Conservation (phyloP, 495 filamentous ascomycete species). For the Tuber aestivum region DNA sequence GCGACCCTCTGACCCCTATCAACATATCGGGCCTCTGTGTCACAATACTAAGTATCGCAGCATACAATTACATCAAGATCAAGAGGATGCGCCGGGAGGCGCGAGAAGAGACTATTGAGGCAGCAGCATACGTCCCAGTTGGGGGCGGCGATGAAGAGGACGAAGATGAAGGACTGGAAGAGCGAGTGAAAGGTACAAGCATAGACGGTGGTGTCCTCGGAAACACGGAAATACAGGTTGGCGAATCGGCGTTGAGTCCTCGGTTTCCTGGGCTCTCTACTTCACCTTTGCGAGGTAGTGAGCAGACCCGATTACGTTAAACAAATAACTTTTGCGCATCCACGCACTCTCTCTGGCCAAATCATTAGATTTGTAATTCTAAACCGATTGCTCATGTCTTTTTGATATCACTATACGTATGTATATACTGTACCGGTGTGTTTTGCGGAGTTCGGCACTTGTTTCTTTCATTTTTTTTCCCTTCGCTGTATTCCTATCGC, state of each 20-base stretch:
- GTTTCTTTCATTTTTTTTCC: slow-evolving; percentile 6
- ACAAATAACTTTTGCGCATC: not conserved
- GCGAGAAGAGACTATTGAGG: slow-evolving; percentile 31
- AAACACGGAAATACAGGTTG: slow-evolving; percentile 2
- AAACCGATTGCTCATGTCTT: not conserved
- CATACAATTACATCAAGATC: slow-evolving; percentile 95
- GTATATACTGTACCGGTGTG: slow-evolving; percentile 6
- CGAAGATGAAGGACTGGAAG: slow-evolving; percentile 18
- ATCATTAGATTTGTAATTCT: not conserved
- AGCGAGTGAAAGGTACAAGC: not conserved
- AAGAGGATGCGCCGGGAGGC: slow-evolving; percentile 76
- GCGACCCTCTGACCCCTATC: slow-evolving; percentile 80
- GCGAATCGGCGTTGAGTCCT: slow-evolving; percentile 1
- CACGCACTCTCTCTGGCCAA: not conserved
- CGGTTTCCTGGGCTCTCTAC: not conserved
- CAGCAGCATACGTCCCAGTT: slow-evolving; percentile 26
- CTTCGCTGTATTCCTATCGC: not conserved
- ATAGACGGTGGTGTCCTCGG: not conserved
- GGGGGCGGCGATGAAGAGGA: slow-evolving; percentile 23
- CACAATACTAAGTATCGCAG: slow-evolving; percentile 76
- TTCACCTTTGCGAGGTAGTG: not conserved
- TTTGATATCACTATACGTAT: not conserved
- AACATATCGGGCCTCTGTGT: slow-evolving; percentile 83
- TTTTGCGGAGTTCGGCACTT: not conserved
- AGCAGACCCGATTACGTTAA: not conserved